A percentile compares a stretch with the other conserved stretches of the same genome.
Conservation (phyloP, 2,329 filamentous ascomycete species). For the Colletotrichum destructivum region DNA sequence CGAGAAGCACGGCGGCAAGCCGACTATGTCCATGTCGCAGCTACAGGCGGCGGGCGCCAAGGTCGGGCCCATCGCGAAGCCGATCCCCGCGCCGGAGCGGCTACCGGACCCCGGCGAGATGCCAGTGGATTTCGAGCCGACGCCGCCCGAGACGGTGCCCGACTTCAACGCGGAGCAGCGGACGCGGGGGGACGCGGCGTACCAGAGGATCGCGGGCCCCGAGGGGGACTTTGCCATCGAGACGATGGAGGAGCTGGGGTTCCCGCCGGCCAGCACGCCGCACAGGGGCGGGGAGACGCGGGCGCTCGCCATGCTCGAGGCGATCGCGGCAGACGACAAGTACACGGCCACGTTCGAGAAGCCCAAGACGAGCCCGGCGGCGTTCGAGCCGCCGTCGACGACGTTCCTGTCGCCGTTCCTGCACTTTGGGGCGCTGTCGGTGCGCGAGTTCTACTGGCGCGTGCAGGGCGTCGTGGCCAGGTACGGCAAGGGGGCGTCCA, state of each 20-base stretch:
- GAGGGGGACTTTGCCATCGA: slow-evolving; percentile 79
- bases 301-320: slow-evolving; percentile 71
- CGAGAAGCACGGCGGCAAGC: slow-evolving; percentile 74
- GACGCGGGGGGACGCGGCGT: slow-evolving; percentile 69
- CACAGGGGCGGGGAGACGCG: slow-evolving; percentile 80
- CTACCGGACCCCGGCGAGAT: slow-evolving; percentile 78
- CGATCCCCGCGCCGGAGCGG: slow-evolving; percentile 70
- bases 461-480: slow-evolving; percentile 73
- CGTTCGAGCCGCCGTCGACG: slow-evolving; percentile 80
- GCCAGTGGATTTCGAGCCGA: slow-evolving; percentile 71
- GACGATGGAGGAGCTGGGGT: slow-evolving; percentile 79
- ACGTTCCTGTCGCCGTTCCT: slow-evolving; percentile 81
- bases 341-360: slow-evolving; percentile 84
- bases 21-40: slow-evolving; percentile 82
- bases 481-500: slow-evolving; percentile 70
- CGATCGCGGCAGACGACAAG: slow-evolving; percentile 72
- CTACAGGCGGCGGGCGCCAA: slow-evolving; percentile 75
- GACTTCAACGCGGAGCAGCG: slow-evolving; percentile 75
- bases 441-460: slow-evolving; percentile 81
- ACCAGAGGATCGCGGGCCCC: slow-evolving; percentile 75
- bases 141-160: slow-evolving; percentile 63
- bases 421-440: slow-evolving; percentile 81
- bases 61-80: slow-evolving; percentile 73
- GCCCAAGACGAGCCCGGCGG: slow-evolving; percentile 81
- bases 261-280: slow-evolving; percentile 74